These are phyloP conservation scores for Castanea crenata DNA, from an alignment of 306 rosid species.

Conservation along the genomic window DNA sequence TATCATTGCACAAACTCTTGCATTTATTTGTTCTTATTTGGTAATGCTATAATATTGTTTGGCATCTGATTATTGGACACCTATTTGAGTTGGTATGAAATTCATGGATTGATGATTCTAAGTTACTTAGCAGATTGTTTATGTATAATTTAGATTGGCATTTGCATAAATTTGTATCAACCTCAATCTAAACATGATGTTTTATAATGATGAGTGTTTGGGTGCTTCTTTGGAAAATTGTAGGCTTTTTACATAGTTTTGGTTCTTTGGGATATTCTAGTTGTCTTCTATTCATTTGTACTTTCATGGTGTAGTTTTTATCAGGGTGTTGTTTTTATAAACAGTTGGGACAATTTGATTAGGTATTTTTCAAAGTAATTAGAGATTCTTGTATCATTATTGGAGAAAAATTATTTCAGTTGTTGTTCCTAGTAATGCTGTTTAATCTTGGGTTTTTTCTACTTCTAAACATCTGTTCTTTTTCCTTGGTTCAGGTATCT, in stretches of 20 bases:
- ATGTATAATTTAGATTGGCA: neutral
- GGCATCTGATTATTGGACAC: neutral
- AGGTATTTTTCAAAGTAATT: neutral
- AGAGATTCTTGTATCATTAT: neutral
- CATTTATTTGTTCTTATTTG: too few species aligned
- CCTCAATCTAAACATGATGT: neutral
- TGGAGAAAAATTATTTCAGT: too few species aligned
- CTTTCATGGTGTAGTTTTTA: neutral
- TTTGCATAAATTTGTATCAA: neutral
- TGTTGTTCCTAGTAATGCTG: neutral
- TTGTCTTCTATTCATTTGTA: neutral
- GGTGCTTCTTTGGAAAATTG: neutral
- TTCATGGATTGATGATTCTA: too few species aligned
- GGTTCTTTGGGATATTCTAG: neutral
- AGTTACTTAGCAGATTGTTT: too few species aligned
- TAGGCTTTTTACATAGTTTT: neutral
- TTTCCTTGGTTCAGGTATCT: constrained; percentile 38
- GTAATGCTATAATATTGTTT: neutral
- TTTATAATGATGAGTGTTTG: neutral
- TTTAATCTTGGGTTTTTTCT: neutral
- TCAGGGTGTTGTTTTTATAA: neutral
- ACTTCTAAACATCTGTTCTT: neutral
- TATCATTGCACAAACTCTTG: too few species aligned
- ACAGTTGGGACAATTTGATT: neutral
- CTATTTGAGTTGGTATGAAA: neutral